Evolutionary conservation across 1,284 basidiomycete species (phyloP).

Genomic region (Vanrija humicola): DNA sequence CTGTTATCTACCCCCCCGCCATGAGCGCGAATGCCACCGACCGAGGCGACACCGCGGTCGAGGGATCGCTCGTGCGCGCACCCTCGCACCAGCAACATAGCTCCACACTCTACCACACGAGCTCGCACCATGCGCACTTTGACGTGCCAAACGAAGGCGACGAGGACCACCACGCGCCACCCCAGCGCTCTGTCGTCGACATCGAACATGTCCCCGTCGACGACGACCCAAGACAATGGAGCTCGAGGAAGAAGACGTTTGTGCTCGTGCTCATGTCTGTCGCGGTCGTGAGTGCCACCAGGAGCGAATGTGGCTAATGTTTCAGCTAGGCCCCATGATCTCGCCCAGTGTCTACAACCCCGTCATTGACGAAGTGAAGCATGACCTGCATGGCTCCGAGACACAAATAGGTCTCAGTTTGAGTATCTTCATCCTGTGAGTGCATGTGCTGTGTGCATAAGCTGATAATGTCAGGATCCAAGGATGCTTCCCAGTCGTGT

Average conservation of each 20-base stretch:
- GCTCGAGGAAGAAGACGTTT: conserved; percentile 57
- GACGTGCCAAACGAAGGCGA: conserved; percentile 4
- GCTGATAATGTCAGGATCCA: conserved; percentile 32
- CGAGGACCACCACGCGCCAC: not conserved
- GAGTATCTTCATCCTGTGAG: conserved; percentile 66
- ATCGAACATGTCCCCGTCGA: conserved; percentile 65
- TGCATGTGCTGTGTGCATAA: not conserved
- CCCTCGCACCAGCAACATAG: not conserved
- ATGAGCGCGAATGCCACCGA: conserved; percentile 5
- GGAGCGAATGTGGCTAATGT: not conserved
- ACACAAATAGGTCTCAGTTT: conserved; percentile 68
- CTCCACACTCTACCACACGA: not conserved
- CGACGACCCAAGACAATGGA: conserved; percentile 77
- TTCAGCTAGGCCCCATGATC: conserved; percentile 63
- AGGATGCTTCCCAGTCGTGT: conserved; percentile 41
- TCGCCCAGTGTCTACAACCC: conserved; percentile 51
- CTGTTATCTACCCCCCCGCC: too few species aligned
- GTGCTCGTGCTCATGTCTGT: conserved; percentile 35
- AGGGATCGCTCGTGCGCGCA: conserved; percentile 7
- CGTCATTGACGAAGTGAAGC: conserved; percentile 61
- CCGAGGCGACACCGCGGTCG: conserved; percentile 7
- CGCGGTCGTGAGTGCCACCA: conserved; percentile 32
- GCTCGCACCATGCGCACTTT: conserved; percentile 22
- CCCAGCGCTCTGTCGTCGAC: conserved; percentile 47
- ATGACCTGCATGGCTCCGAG: conserved; percentile 61